Base-by-base conservation (phyloP, 257 asterid species). In the Ilex aquifolium region DNA sequence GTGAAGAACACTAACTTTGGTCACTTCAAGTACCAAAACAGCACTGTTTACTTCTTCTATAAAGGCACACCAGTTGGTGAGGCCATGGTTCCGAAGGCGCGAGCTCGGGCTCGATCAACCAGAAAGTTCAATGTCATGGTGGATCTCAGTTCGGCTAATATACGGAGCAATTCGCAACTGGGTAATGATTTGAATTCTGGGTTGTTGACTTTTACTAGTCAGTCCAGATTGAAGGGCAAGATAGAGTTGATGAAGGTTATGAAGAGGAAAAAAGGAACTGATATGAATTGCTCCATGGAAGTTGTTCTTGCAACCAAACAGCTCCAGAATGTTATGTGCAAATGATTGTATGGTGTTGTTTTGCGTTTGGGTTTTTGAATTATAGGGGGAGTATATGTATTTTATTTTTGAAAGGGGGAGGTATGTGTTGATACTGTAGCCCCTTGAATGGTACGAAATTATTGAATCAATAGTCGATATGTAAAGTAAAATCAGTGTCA, bases 1-100 rank as follows among this genome's bases (percentile, higher is more conserved):
- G 39, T 84, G n/a, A 75, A 67, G 72, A 84, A 84, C 74, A 2
- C 62, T 2, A 84, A 84, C 44, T 84, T 84, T 52, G 84, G 91
- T 1, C 70, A 57, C 2, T 81, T 60, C 60, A 69, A 62, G 62
- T 84, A 63, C 72, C 53, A 61, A 13, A 56, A 54, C 59, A 52
- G 70, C 30, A 67, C 52, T 7, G 55, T 79, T 42, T 62, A 8
- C 17, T 77, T 82, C 76, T 62, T n/a, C 31, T 74, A 79, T 52
- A 10, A 69, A 1, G 79, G 69, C 2, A 7, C 48, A 0, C 29
- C 31, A 30, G 68, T 79, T 10, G 90, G 88, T 12, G 67, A 65
- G 44, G 83, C 42, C 1, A 2, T n/a, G 15, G 58, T 79, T 65
- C 49, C 44, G 0, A 14, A 31, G 6, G 60, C 76, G 0, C 62